These are phyloP conservation scores for Hirschfeldia incana DNA, from an alignment of 345 rosid genomes.

Conservation along the genomic window DNA sequence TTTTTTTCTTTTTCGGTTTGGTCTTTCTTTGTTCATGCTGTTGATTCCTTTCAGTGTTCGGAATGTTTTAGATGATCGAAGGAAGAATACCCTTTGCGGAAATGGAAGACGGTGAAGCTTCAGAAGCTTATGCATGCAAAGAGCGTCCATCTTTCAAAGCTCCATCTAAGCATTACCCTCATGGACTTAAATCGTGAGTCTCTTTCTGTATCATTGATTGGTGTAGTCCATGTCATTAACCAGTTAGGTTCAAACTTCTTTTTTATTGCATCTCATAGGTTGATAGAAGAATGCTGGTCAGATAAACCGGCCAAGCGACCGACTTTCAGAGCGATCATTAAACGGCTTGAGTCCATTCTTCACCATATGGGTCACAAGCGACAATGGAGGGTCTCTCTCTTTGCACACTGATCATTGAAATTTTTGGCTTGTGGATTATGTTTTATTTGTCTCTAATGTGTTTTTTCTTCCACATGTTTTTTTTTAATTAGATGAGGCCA, in stretches of 20 bases:
- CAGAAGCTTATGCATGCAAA: conserved; percentile 50
- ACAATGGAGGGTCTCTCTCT: conserved; percentile 66
- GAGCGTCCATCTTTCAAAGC: conserved; percentile 74
- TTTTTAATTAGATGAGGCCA: conserved; percentile 55
- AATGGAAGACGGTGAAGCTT: conserved; percentile 66
- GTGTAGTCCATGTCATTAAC: conserved; percentile 12
- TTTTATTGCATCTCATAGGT: conserved; percentile 42
- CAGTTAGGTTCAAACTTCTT: not conserved
- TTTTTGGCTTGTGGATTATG: conserved; percentile 10
- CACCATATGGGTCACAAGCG: conserved; percentile 57
- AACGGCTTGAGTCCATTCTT: conserved; percentile 60
- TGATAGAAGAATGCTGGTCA: conserved; percentile 88
- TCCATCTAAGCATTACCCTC: conserved; percentile 69
- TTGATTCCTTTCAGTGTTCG: conserved; percentile 16
- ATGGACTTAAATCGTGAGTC: conserved; percentile 80
- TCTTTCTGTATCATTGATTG: conserved; percentile 18
- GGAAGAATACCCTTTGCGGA: conserved; percentile 71
- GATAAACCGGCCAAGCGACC: conserved; percentile 83
- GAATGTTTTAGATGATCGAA: conserved; percentile 70
- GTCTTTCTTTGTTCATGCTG: conserved; percentile 2
- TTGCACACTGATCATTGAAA: not conserved
- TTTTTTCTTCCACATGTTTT: conserved; percentile 15
- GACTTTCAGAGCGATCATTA: conserved; percentile 67
- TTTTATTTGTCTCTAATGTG: conserved; percentile 15
- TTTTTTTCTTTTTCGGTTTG: not conserved